Conservation (phyloP, 108 stramenopile genomes). For the Skeletonema tropicum region DNA sequence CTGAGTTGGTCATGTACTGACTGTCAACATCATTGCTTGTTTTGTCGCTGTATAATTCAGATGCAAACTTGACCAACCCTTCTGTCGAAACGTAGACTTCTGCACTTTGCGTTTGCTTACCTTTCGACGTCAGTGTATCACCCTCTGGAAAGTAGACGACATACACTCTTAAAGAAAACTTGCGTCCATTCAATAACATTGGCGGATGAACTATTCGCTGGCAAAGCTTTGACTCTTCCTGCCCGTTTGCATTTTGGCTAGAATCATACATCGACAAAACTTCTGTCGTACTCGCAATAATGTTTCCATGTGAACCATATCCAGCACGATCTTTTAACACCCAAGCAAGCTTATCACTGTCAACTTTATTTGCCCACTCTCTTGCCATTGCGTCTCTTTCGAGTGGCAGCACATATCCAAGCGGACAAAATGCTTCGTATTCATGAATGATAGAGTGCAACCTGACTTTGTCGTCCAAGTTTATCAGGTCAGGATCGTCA, state of each 20-base stretch:
- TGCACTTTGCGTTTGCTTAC: constrained; percentile 2
- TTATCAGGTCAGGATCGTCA: constrained; percentile 64
- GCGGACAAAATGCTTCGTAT: constrained; percentile 39
- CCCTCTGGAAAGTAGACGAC: constrained; percentile 60
- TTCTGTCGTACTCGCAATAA: constrained; percentile 44
- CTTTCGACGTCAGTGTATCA: constrained; percentile 3
- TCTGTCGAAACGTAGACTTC: constrained; percentile 54
- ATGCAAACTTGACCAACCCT: constrained; percentile 75
- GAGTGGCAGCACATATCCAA: constrained; percentile 46
- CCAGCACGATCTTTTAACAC: constrained; percentile 73
- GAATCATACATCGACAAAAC: constrained; percentile 8
- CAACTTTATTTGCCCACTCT: constrained; percentile 9
- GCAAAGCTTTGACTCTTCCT: constrained; percentile 45
- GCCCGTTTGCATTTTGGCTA: background rate
- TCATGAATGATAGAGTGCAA: constrained; percentile 55
- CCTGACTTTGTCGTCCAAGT: constrained; percentile 70
- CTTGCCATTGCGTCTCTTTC: constrained; percentile 19
- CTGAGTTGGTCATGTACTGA: constrained; percentile 82
- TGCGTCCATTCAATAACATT: constrained; percentile 50
- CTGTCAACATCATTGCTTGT: constrained; percentile 18
- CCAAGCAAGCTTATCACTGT: constrained; percentile 30
- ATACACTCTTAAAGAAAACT: constrained; percentile 79
- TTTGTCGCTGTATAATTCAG: constrained; percentile 18
- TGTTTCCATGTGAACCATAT: constrained; percentile 83
- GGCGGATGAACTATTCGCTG: constrained; percentile 74